Base-by-base conservation (phyloP, 1,284 basidiomycete species). In the Leccinum proliferum region DNA sequence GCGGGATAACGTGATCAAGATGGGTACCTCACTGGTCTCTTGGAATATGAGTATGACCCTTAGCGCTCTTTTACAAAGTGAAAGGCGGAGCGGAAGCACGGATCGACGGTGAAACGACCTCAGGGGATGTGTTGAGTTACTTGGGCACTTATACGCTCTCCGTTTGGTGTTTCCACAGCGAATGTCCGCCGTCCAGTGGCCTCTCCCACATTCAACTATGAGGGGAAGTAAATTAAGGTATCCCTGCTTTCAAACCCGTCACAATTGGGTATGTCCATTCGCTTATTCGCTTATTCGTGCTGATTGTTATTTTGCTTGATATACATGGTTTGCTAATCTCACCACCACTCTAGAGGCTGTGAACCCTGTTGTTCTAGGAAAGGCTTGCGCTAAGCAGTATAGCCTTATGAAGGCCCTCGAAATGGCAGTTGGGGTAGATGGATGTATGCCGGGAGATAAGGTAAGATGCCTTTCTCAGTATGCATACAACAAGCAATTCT, bases 381-480 rank as follows among this genome's bases (percentile, higher is more conserved):
- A 96, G 76, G 93, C 93, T 5, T 87, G 94, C 32, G 94, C 94
- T 2, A 93, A 96, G 73, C 94, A 97, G 74, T 94, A 92, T 72
- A 83, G 90, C 8, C 82, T 94, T 12, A 80, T 95, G 60, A 90
- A 89, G 72, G 79, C 78, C 0, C 83, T 83, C 0, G 79, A 74
- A 58, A 64, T 63, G 4, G 71, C 70, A 6, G 46, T 58, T 10
- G 64, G 67, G 14, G 52, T 83, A 0, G 78, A 79, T 1, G 87
- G 89, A 58, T 94, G 92, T 70, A 84, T 85, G 71, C 82, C 94
- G 0, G 93, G 93, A 2, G 92, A 94, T 71, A 87, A 82, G 67
- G 72, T 74, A 18, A 55, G 21, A 12, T 15, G 1, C 35, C 46
- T 21, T 11, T 50, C 7, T 21, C 34, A 11, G 21, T 5, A 34